Percentiles rank a stretch among this genome's conserved stretches.
These are phyloP conservation scores for Aureobasidium sp. DNA, from an alignment of 2,329 filamentous ascomycete species.

Conservation along the genomic window DNA sequence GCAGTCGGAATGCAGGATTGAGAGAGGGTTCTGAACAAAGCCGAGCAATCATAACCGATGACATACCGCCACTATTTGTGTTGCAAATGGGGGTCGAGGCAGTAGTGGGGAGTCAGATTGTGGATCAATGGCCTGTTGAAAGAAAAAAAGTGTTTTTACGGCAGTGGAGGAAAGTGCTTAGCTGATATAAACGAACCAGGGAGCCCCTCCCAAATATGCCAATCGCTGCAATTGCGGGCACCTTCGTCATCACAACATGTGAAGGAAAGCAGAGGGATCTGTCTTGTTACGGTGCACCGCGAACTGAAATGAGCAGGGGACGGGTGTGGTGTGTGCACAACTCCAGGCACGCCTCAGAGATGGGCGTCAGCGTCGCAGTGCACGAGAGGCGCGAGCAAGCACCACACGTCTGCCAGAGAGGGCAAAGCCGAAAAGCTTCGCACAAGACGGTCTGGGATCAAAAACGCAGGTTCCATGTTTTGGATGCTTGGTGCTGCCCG, in stretches of 20 bases:
- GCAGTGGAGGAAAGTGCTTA: conserved; percentile 13
- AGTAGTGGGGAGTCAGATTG: conserved; percentile 4
- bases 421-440: conserved; percentile 10
- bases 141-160: conserved; percentile 12
- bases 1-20: conserved; percentile 19
- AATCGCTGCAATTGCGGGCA: conserved; percentile 10
- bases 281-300: conserved; percentile 14
- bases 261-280: conserved; percentile 12
- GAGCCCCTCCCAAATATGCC: not conserved
- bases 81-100: conserved; percentile 8
- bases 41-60: conserved; percentile 15
- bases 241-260: conserved; percentile 14
- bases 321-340: conserved; percentile 14
- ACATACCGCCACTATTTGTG: conserved; percentile 14
- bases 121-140: conserved; percentile 3
- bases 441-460: conserved; percentile 2
- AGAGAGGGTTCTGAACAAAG: conserved; percentile 12
- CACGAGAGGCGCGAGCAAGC: conserved; percentile 3
- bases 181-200: conserved; percentile 13
- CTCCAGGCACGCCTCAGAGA: conserved; percentile 12
- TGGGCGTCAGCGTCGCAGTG: conserved; percentile 9
- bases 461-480: conserved; percentile 12
- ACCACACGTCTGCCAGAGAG: conserved; percentile 4
- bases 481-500: conserved; percentile 11
- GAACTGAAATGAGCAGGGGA: conserved; percentile 14